phyloP scores from a whole-genome alignment of 371 early-diverging fungal species.

The Apophysomyces ossiformis region DNA sequence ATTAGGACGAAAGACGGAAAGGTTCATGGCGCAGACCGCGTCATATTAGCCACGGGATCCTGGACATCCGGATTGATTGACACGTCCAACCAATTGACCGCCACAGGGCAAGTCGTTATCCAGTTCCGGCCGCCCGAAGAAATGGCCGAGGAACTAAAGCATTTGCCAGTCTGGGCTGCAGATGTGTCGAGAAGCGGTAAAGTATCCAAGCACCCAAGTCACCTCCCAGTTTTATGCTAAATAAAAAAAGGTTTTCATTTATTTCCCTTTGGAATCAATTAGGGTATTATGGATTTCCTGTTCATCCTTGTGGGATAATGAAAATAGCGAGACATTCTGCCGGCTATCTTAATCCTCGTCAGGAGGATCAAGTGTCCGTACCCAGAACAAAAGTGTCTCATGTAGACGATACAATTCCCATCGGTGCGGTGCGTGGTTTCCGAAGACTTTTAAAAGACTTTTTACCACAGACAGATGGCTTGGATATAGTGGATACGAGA shows the following conservation, averaged over 20 bases:
- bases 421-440: constrained; percentile 21
- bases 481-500: constrained; percentile 25
- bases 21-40: constrained; percentile 41
- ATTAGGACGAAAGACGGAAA: constrained; percentile 49
- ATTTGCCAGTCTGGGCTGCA: constrained; percentile 60
- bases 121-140: constrained; percentile 43
- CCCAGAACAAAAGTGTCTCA: constrained; percentile 28
- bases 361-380: constrained; percentile 22
- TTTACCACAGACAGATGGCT: constrained; percentile 19
- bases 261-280: neutral
- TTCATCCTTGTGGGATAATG: constrained; percentile 21
- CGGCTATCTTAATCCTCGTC: constrained; percentile 23
- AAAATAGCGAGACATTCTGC: constrained; percentile 19
- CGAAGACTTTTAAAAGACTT: constrained; percentile 25
- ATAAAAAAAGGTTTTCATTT: too few species aligned
- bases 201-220: too few species aligned
- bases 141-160: constrained; percentile 12
- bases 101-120: constrained; percentile 60
- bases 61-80: constrained; percentile 60
- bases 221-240: too few species aligned
- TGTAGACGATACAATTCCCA: constrained; percentile 28
- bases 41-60: constrained; percentile 59
- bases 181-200: constrained; percentile 50
- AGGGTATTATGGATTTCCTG: constrained; percentile 26
- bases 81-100: constrained; percentile 39